These are phyloP conservation scores for Bacidia rubella DNA, from an alignment of 495 filamentous ascomycete genomes.

Conservation along the genomic window DNA sequence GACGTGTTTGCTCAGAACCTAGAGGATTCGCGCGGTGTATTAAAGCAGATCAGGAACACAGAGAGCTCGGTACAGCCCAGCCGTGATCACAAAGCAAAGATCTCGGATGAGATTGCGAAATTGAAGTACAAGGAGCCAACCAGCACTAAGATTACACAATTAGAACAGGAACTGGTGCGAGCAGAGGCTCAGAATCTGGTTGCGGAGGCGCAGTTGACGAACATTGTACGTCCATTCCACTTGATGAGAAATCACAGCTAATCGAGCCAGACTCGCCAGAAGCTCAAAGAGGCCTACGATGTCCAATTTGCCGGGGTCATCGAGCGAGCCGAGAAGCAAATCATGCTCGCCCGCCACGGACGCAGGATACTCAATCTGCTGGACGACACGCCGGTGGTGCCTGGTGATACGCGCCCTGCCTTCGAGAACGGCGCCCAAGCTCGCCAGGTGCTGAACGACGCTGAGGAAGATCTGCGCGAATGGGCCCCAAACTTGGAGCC, in stretches of 20 bases:
- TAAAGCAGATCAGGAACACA: conserved; percentile 88
- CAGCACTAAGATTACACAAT: conserved; percentile 55
- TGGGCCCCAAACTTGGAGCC: conserved; percentile 55
- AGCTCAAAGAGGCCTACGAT: conserved; percentile 87
- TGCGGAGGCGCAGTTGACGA: conserved; percentile 91
- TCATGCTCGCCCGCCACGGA: conserved; percentile 79
- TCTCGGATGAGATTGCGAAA: conserved; percentile 78
- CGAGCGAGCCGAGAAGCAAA: conserved; percentile 92
- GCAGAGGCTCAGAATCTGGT: conserved; percentile 92
- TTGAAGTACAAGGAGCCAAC: conserved; percentile 81
- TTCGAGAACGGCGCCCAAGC: conserved; percentile 54
- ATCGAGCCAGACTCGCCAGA: conserved; percentile 58
- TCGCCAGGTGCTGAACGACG: conserved; percentile 78
- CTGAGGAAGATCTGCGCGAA: conserved; percentile 69
- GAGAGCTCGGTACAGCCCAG: conserved; percentile 87
- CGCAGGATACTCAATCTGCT: conserved; percentile 72
- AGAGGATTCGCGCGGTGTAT: conserved; percentile 62
- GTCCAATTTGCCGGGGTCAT: conserved; percentile 75
- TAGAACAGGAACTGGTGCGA: conserved; percentile 92
- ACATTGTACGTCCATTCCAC: conserved; percentile 46
- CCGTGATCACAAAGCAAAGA: conserved; percentile 68
- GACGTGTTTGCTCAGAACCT: conserved; percentile 72
- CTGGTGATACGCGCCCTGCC: conserved; percentile 56
- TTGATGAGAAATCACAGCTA: neutral
- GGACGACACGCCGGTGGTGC: conserved; percentile 84